phyloP scores from a whole-genome alignment of 2,329 filamentous ascomycete genomes.

The Penicillium brevicompactum region DNA sequence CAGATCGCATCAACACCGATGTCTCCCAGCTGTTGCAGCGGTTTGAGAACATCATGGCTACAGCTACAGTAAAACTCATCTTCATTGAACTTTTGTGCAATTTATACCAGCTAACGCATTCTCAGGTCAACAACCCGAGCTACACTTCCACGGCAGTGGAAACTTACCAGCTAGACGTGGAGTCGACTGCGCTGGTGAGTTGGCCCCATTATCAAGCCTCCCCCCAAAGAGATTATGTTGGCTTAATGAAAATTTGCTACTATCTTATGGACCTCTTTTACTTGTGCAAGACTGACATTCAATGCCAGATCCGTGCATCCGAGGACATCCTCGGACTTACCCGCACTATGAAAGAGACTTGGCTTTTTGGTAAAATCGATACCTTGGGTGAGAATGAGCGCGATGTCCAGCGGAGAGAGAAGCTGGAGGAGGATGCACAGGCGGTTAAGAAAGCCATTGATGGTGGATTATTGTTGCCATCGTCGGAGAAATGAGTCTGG shows the following conservation, averaged over 20 bases:
- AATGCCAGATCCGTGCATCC: constrained; percentile 57
- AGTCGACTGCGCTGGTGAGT: constrained; percentile 60
- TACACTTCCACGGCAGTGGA: constrained; percentile 59
- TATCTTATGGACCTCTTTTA: background rate
- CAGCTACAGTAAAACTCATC: constrained; percentile 48
- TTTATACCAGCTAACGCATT: background rate
- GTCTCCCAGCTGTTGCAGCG: constrained; percentile 52
- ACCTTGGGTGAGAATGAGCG: constrained; percentile 52
- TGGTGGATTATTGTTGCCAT: constrained; percentile 27
- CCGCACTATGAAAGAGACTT: constrained; percentile 65
- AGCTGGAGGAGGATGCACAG: constrained; percentile 50
- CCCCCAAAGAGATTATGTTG: background rate
- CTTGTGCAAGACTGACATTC: background rate
- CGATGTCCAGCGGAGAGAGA: constrained; percentile 43
- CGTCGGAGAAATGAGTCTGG: background rate
- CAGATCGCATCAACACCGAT: constrained; percentile 49
- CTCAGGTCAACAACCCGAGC: constrained; percentile 53
- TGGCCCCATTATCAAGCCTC: background rate
- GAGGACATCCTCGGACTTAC: constrained; percentile 65
- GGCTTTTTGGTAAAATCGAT: constrained; percentile 67
- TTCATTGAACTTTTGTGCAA: background rate
- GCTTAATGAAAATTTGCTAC: background rate
- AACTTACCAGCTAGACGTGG: constrained; percentile 60
- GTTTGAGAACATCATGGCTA: constrained; percentile 59
- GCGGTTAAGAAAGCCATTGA: constrained; percentile 51